Base-by-base conservation (phyloP, 73 alveolate genomes). In the Paramecium pentaurelia region DNA sequence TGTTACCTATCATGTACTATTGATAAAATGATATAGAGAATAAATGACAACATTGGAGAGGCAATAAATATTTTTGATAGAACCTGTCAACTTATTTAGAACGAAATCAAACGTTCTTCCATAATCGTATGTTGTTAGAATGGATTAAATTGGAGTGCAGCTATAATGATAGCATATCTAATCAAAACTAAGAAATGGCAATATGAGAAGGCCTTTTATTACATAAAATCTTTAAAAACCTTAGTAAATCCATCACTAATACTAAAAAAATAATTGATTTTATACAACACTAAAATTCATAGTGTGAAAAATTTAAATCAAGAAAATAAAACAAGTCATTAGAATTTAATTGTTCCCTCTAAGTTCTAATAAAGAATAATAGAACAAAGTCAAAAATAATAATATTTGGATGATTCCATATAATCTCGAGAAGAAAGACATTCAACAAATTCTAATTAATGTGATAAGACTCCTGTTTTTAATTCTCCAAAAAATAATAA, bases 191-290 rank as follows among this genome's bases (percentile, higher is more conserved):
- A 38, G 68, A 20, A 20, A 14, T 38, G 60, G 88, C 25, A 42
- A 75, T 75, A 75, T 42, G 88, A 75, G 30, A 42, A 75, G 88
- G 88, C 88, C 6, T 75, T 75, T 20, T 75, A 75, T 37, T 27
- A 38, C 20, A 10, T 75, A 1, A 75, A 75, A 75, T 36, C 88
- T 42, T 25, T 75, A 14, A 16, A 42, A 38, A 4, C 16, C 7
- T 1, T 75, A 10, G 47, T 75, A 42, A 36, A 75, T 20, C 88
- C 88, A 75, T 36, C 60, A 14, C 16, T 75, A 30, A 70, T 36
- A 36, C 60, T 75, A 22, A 75, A 75, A 42, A 75, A 75, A 75
- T 36, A 75, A 75, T 42, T 75, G 16, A 75, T 75, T 75, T 38
- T 36, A 42, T 75, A 32, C 11, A 36, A 64, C 12, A 64, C 84